phyloP scores from a whole-genome alignment of 352 stramenopile species.

The Phytophthora palmivora region DNA sequence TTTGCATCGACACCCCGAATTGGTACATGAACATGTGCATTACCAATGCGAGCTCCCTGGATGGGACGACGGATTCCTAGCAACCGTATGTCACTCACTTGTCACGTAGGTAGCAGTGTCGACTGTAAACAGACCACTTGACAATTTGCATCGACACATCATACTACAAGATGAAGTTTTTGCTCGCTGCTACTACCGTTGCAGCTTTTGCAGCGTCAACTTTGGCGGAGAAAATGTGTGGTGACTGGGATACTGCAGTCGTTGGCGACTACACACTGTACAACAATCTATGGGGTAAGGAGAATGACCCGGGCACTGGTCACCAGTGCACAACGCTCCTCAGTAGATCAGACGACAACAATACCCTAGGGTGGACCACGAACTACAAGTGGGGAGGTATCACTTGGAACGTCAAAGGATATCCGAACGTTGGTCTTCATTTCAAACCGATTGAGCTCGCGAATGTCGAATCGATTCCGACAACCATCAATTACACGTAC shows the following conservation, averaged over 20 bases:
- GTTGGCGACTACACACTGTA: constrained; percentile 47
- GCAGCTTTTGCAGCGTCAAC: constrained; percentile 13
- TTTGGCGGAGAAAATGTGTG: constrained; percentile 34
- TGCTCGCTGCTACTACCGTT: constrained; percentile 5
- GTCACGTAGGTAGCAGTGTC: neutral
- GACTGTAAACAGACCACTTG: constrained; percentile 11
- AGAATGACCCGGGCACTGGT: constrained; percentile 29
- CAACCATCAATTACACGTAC: constrained; percentile 44
- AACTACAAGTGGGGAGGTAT: constrained; percentile 32
- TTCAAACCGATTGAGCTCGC: constrained; percentile 36
- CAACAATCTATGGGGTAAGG: constrained; percentile 47
- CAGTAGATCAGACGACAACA: constrained; percentile 17
- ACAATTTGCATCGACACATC: constrained; percentile 12
- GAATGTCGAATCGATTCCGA: constrained; percentile 41
- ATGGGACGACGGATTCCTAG: constrained; percentile 10
- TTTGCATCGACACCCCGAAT: no score
- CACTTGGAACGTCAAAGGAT: constrained; percentile 35
- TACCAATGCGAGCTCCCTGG: neutral
- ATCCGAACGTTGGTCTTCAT: constrained; percentile 32
- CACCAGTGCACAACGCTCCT: constrained; percentile 31
- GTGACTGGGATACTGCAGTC: constrained; percentile 37
- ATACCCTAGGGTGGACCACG: constrained; percentile 29
- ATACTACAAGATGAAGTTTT: constrained; percentile 29
- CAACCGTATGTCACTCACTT: constrained; percentile 11
- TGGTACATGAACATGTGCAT: no score